Conservation (phyloP, 2,329 filamentous ascomycete species). For the Raffaelea albimanens region DNA sequence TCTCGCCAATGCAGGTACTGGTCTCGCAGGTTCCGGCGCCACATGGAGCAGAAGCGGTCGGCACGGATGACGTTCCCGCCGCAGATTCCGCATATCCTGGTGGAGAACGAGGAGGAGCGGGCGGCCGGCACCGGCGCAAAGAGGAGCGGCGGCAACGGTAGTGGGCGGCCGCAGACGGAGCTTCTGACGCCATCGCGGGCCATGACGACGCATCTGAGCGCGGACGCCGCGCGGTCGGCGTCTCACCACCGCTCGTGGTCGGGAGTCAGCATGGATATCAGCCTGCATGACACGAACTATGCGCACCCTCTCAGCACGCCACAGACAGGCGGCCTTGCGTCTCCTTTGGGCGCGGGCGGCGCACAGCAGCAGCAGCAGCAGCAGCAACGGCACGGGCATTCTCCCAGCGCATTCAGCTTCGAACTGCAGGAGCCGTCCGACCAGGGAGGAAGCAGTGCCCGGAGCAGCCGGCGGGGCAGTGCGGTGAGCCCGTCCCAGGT, state of each 20-base stretch:
- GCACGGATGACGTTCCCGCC: conserved; percentile 72
- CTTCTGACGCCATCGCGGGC: conserved; percentile 16
- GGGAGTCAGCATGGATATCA: conserved; percentile 30
- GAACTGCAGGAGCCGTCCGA: conserved; percentile 39
- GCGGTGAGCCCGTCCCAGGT: conserved; percentile 67
- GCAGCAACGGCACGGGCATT: conserved; percentile 28
- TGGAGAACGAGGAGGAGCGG: conserved; percentile 61
- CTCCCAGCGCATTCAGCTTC: conserved; percentile 48
- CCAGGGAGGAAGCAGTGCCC: conserved; percentile 4
- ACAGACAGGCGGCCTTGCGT: conserved; percentile 20
- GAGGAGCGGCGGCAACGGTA: conserved; percentile 14
- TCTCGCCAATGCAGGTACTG: conserved; percentile 49
- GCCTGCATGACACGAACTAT: conserved; percentile 30
- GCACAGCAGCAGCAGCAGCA: conserved; percentile 1
- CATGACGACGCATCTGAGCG: conserved; percentile 24
- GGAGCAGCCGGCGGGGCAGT: conserved; percentile 40
- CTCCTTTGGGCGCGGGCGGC: conserved; percentile 18
- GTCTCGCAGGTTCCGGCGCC: conserved; percentile 70
- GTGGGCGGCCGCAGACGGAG: conserved; percentile 8
- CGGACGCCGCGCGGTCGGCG: conserved; percentile 19
- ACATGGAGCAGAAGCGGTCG: conserved; percentile 61
- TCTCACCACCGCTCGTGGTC: conserved; percentile 31
- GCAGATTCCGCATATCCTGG: conserved; percentile 80
- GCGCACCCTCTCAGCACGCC: conserved; percentile 47
- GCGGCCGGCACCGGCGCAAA: conserved; percentile 3